phyloP scores from a whole-genome alignment of 2,329 filamentous ascomycete species.

The Phyllosticta capitalensis region DNA sequence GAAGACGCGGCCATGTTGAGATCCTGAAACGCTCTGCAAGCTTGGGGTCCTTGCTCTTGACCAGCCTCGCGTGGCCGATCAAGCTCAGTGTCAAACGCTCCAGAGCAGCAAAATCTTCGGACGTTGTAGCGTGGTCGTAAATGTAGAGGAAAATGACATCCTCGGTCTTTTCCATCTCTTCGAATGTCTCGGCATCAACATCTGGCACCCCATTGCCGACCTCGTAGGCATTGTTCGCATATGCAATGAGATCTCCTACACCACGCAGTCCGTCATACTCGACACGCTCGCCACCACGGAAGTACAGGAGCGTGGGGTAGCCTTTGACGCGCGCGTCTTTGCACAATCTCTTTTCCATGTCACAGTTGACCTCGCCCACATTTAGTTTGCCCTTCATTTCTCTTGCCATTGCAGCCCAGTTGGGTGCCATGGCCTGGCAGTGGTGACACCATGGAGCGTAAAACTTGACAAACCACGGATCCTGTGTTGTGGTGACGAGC shows the following conservation, averaged over 20 bases:
- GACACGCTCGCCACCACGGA: constrained; percentile 81
- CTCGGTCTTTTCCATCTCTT: constrained; percentile 79
- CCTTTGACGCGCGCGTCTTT: constrained; percentile 73
- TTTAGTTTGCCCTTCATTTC: constrained; percentile 87
- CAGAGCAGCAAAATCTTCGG: constrained; percentile 81
- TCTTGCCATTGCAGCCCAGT: constrained; percentile 80
- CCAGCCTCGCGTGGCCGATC: constrained; percentile 82
- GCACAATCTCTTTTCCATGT: constrained; percentile 76
- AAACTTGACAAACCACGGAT: constrained; percentile 98
- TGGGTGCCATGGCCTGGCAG: constrained; percentile 85
- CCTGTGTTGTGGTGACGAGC: constrained; percentile 73
- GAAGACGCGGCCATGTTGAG: constrained; percentile 86
- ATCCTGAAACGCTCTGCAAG: constrained; percentile 85
- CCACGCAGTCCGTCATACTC: constrained; percentile 91
- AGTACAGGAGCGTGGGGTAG: constrained; percentile 87
- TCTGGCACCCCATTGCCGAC: constrained; percentile 68
- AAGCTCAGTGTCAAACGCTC: constrained; percentile 79
- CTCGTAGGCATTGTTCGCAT: constrained; percentile 77
- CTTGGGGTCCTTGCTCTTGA: constrained; percentile 74
- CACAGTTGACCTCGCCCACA: constrained; percentile 93
- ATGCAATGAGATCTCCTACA: constrained; percentile 79
- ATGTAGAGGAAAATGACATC: constrained; percentile 97
- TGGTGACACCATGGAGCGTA: constrained; percentile 97
- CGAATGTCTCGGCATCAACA: constrained; percentile 66
- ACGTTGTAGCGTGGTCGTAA: constrained; percentile 90